Conservation (phyloP, 805 yeast species). For the Citeromyces matritensis region DNA sequence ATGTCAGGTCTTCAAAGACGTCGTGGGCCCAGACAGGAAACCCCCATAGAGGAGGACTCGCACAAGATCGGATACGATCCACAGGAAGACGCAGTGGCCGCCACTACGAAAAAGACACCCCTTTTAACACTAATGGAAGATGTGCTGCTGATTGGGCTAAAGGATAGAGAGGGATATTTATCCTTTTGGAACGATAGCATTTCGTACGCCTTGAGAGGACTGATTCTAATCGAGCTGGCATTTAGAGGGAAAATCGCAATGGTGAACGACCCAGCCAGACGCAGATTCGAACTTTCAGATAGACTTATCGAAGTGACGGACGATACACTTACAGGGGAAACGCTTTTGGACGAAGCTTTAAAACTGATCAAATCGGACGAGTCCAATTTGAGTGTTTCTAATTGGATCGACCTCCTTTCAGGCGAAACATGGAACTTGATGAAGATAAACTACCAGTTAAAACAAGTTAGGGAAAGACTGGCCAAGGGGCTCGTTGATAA, state of each 20-base stretch:
- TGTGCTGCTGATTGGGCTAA: constrained; percentile 81
- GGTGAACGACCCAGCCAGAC: constrained; percentile 84
- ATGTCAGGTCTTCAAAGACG: constrained; percentile 60
- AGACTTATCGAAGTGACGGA: constrained; percentile 80
- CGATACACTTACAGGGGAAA: constrained; percentile 85
- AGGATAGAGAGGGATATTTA: constrained; percentile 90
- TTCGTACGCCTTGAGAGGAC: constrained; percentile 90
- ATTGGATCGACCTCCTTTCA: constrained; percentile 86
- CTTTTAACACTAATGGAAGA: constrained; percentile 91
- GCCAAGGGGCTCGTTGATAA: constrained; percentile 96
- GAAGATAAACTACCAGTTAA: constrained; percentile 89
- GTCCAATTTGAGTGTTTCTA: constrained; percentile 59
- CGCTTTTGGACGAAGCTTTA: constrained; percentile 82
- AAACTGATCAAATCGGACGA: constrained; percentile 80
- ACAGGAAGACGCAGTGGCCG: constrained; percentile 32
- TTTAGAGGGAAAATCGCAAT: constrained; percentile 79
- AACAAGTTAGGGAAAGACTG: constrained; percentile 91
- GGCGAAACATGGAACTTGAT: constrained; percentile 97
- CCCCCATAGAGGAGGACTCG: constrained; percentile 12
- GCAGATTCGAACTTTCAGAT: constrained; percentile 78
- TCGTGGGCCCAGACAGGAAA: constrained; percentile 28
- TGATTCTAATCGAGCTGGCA: constrained; percentile 84
- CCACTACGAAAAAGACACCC: constrained; percentile 33
- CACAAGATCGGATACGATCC: constrained; percentile 79
- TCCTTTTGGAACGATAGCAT: constrained; percentile 98